phyloP scores from a whole-genome alignment of 352 stramenopile genomes.

The Bremia lactucae region DNA sequence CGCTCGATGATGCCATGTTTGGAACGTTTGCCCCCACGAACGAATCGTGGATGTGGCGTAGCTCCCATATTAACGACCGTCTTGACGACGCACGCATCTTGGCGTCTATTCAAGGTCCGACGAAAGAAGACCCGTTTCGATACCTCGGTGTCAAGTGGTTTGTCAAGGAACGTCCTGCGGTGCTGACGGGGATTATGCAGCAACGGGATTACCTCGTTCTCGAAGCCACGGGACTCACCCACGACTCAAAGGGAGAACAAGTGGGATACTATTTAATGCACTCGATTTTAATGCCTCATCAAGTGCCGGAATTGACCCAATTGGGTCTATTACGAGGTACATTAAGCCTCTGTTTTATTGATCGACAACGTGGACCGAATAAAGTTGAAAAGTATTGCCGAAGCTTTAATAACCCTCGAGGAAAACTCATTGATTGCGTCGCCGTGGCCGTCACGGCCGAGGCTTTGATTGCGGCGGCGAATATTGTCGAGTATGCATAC shows the following conservation, averaged over 20 bases:
- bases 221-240: constrained; percentile 27
- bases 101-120: constrained; percentile 24
- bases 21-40: constrained; percentile 30
- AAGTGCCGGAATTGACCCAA: constrained; percentile 16
- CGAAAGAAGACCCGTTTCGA: constrained; percentile 27
- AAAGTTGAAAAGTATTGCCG: constrained; percentile 35
- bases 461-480: constrained; percentile 5
- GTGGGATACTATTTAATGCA: constrained; percentile 24
- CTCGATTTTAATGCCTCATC: constrained; percentile 18
- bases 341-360: constrained; percentile 33
- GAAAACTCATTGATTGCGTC: constrained; percentile 20
- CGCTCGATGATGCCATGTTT: constrained; percentile 34
- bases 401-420: constrained; percentile 21
- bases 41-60: constrained; percentile 29
- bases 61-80: constrained; percentile 34
- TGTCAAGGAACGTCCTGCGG: constrained; percentile 28
- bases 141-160: constrained; percentile 52
- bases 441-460: constrained; percentile 10
- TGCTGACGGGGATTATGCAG: constrained; percentile 30
- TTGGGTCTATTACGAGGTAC: constrained; percentile 25
- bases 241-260: constrained; percentile 23
- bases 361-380: constrained; percentile 12
- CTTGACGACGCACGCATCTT: constrained; percentile 34
- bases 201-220: constrained; percentile 39
- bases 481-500: constrained; percentile 20